Base-by-base conservation (phyloP, 2,329 filamentous ascomycete species). In the Aspergillus fumigatus region DNA sequence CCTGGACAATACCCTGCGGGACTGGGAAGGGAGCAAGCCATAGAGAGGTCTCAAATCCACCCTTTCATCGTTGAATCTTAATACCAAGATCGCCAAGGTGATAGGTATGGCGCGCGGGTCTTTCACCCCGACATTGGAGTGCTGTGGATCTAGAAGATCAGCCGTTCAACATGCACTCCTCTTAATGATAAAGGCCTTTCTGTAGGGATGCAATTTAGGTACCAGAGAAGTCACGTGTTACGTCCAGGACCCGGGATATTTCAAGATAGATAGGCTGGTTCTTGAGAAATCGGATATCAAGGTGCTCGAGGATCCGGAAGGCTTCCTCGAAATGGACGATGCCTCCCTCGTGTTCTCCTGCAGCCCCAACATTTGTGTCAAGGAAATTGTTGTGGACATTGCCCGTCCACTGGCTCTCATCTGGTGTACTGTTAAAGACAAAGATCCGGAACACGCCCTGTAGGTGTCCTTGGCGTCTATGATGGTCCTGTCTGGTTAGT, bases 371-470 rank as follows among this genome's bases (percentile, higher is more conserved):
- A 65, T 72, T 2, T 69, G 73, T 3, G 62, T 73, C 10, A 71
- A 70, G 50, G 70, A 76, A 57, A 72, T 75, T 26, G 63, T 77
- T 35, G 65, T 71, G 11, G 73, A 76, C 56, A 58, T 74, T 55
- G 66, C 71, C 49, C 66, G 68, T 17, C 73, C 72, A 5, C 64
- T 56, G 1, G 51, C 65, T 4, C 48, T 70, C 8, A 68, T 69
- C 35, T 67, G 67, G 60, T 32, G 54, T 21, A 62, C 40, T 17
- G 59, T 67, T 2, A 19, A 32, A 2, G 35, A 57, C 27, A 5
- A 53, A 11, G 52, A 60, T 35, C 11, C 32, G 4, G 5, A 35
- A 35, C 2, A 1, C 14, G 11, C 32, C 11, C 14, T 5, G 32
- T 35, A 35, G 11, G 32, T 35, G 14, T 35, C 14, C 32, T 14